Evolutionary conservation across 805 yeast genomes (phyloP).

Genomic region (Ogataea dorogensis): DNA sequence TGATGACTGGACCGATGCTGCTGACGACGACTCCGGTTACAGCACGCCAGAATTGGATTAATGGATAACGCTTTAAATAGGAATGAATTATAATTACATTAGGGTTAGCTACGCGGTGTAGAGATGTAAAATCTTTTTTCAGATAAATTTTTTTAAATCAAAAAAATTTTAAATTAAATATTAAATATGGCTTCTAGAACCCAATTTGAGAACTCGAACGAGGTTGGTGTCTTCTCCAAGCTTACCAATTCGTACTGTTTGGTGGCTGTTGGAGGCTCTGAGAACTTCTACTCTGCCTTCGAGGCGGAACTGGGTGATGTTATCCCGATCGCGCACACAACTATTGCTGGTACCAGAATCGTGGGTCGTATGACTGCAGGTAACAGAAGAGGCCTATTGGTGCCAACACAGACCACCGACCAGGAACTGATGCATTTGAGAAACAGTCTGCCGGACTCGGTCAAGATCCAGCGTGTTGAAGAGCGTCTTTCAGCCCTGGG

Average conservation of each 20-base stretch:
- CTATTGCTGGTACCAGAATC: constrained; percentile 97
- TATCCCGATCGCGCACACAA: constrained; percentile 93
- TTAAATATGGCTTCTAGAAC: constrained; percentile 63
- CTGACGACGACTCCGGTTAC: constrained; percentile 53
- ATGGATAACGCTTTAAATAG: too few species aligned
- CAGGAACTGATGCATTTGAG: constrained; percentile 97
- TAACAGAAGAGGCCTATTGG: constrained; percentile 94
- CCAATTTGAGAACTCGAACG: constrained; percentile 82
- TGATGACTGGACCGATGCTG: constrained; percentile 60
- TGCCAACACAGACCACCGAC: constrained; percentile 97
- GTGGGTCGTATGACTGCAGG: constrained; percentile 98
- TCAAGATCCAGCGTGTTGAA: constrained; percentile 95
- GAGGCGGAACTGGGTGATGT: constrained; percentile 98
- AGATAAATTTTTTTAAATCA: constrained; percentile 1
- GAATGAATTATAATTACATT: not conserved
- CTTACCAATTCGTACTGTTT: constrained; percentile 94
- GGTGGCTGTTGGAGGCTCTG: constrained; percentile 96
- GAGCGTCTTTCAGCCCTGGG: constrained; percentile 97
- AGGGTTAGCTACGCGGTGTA: constrained; percentile 1
- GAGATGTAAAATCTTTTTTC: too few species aligned
- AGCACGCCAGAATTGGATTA: constrained; percentile 26
- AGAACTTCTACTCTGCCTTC: constrained; percentile 80
- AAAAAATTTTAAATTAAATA: constrained; percentile 3
- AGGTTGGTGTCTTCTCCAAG: constrained; percentile 92
- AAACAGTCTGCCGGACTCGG: constrained; percentile 92